Percentiles rank a stretch among this genome's conserved stretches.
These are phyloP conservation scores for Cryptosporidium canis DNA, from an alignment of 169 alveolate species.

Conservation along the genomic window DNA sequence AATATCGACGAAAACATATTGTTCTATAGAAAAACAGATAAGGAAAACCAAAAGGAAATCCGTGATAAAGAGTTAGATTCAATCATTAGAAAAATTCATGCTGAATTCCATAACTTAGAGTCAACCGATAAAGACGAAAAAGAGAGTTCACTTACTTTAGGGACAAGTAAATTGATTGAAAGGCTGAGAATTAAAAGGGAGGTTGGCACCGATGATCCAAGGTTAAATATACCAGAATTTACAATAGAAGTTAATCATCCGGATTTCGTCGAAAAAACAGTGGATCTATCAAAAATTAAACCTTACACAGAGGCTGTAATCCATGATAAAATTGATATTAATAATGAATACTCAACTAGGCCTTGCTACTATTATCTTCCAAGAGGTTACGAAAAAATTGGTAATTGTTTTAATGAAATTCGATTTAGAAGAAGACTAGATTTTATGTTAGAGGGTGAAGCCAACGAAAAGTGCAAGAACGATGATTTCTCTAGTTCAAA, in stretches of 20 bases:
- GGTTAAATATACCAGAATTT: constrained; percentile 45
- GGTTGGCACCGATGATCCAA: constrained; percentile 45
- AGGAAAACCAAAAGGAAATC: not conserved
- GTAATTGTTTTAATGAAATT: constrained; percentile 26
- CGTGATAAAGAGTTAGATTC: not conserved
- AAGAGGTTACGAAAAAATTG: constrained; percentile 35
- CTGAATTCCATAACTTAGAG: constrained; percentile 19
- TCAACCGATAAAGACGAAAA: not conserved
- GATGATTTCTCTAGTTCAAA: not conserved
- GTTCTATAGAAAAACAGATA: not conserved
- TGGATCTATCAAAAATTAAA: not conserved
- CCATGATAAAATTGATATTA: not conserved
- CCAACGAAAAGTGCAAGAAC: not conserved
- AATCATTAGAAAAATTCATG: not conserved
- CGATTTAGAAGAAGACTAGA: constrained; percentile 4
- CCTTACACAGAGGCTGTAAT: constrained; percentile 24
- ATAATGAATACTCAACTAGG: not conserved
- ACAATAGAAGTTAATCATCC: constrained; percentile 19
- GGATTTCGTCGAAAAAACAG: constrained; percentile 1
- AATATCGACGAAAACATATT: not conserved
- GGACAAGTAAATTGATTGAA: constrained; percentile 7
- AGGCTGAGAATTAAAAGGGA: constrained; percentile 15
- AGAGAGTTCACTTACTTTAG: not conserved
- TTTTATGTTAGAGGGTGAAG: not conserved
- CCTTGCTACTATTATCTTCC: constrained; percentile 46